These are phyloP conservation scores for Podospora tetraspora DNA, from an alignment of 495 filamentous ascomycete genomes.

Conservation along the genomic window DNA sequence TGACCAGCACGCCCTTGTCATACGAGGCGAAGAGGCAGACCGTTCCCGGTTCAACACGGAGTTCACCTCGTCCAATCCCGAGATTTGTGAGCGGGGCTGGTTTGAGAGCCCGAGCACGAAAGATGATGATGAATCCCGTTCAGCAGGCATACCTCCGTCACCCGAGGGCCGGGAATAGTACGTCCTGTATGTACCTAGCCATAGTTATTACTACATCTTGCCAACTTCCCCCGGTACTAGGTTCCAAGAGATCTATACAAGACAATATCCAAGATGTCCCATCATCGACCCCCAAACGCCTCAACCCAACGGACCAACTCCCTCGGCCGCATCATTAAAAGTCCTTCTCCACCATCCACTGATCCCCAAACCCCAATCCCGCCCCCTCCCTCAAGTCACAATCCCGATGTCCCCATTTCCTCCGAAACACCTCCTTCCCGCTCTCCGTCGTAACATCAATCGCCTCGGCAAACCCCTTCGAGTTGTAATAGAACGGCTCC, in stretches of 20 bases:
- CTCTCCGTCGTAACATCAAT: constrained; percentile 48
- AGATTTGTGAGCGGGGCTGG: neutral
- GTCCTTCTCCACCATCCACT: constrained; percentile 48
- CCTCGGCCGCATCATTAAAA: constrained; percentile 11
- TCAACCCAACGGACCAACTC: neutral
- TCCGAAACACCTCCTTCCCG: constrained; percentile 44
- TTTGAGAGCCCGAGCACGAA: neutral
- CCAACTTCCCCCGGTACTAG: neutral
- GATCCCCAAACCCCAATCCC: constrained; percentile 43
- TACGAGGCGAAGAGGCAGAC: neutral
- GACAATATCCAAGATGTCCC: neutral
- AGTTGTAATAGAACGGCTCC: constrained; percentile 54
- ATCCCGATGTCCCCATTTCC: constrained; percentile 53
- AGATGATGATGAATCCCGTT: too few relatives aligned
- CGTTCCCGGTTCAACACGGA: neutral
- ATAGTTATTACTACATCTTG: too few relatives aligned
- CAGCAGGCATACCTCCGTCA: too few relatives aligned
- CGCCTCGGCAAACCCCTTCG: constrained; percentile 47
- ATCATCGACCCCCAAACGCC: neutral
- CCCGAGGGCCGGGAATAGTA: too few relatives aligned
- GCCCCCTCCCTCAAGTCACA: constrained; percentile 42
- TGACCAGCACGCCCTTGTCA: neutral
- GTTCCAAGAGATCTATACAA: neutral
- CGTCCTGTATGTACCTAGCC: too few relatives aligned
- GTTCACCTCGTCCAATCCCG: neutral